Conservation (phyloP, 208 protist species). For the Acanthamoeba lenticulata region DNA sequence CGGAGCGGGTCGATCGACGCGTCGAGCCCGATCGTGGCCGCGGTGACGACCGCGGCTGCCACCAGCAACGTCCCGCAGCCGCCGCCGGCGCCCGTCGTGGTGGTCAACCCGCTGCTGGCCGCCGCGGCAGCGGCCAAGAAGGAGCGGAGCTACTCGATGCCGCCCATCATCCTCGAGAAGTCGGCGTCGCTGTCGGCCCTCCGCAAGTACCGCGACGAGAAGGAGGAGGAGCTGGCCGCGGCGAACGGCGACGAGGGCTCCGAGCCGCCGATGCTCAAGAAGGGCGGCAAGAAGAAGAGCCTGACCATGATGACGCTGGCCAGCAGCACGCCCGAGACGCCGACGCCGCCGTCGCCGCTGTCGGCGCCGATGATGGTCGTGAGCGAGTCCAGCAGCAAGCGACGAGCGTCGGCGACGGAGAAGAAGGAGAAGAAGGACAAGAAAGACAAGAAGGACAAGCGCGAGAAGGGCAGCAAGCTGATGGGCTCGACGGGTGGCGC, state of each 20-base stretch:
- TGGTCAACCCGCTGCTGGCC: slow-evolving; percentile 11
- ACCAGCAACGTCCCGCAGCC: background rate
- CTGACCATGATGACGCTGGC: background rate
- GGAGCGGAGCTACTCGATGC: slow-evolving; percentile 35
- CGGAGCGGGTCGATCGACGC: slow-evolving; percentile 12
- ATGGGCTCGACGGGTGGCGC: too few relatives aligned
- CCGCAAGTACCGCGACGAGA: background rate
- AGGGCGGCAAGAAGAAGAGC: background rate
- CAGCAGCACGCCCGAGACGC: background rate
- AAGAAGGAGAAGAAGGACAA: background rate
- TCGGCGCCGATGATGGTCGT: background rate
- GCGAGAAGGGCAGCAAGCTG: background rate
- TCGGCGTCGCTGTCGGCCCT: slow-evolving; percentile 26
- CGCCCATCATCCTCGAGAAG: slow-evolving; percentile 47
- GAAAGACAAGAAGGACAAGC: background rate
- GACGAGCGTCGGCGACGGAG: background rate
- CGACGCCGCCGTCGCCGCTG: background rate
- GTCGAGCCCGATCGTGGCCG: too few relatives aligned
- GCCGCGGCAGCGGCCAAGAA: background rate
- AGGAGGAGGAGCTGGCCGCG: background rate
- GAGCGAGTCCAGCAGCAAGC: background rate
- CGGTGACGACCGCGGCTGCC: background rate
- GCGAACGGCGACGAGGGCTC: background rate
- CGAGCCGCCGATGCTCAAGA: background rate
- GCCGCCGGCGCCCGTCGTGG: too few relatives aligned